Base-by-base conservation (phyloP, 2,329 filamentous ascomycete species). In the Trichoderma sp. region DNA sequence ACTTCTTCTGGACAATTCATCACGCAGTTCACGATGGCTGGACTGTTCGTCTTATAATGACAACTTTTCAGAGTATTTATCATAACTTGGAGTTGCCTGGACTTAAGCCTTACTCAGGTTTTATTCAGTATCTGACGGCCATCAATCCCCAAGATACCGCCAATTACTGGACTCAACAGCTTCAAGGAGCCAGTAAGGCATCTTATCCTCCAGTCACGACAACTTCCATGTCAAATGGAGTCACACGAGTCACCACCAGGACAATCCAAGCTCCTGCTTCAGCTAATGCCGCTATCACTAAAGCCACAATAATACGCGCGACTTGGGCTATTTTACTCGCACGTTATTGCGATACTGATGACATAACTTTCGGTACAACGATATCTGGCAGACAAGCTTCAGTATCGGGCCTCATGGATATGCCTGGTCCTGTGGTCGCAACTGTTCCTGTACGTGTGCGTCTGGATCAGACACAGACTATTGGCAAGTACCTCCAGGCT, bases 21-120 rank as follows among this genome's bases (percentile, higher is more conserved):
- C 78, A 80, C 59, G 74, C 77, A 1, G 36, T 79, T 4, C 79
- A 79, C 23, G 79, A 80, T 68, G 78, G 78, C 12, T 78, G 76
- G 74, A 76, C 77, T 2, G 63, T 77, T 17, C 53, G 36, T n/a
- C 61, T 76, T 0, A 71, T 77, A 4, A 59, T 76, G 47, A 63
- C 75, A 5, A 62, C 61, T 5, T 63, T 77, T 0, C 20, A 71
- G 3, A 43, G 55, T 8, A 67, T 62, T 0, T 76, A 75, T 20
- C 4, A 43, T 2, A 70, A 72, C 5, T 20, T 59, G 1, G 28
- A 28, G 11, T 11, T 58, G 17, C 69, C 17, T n/a, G 36, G 0
- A 67, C n/a, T 71, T n/a, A 65, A 32, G 36, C 64, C 65, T 1
- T 71, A 71, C 13, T 55, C 70, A n/a, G 36, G 20, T 2, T 71